Evolutionary conservation across 208 protist species (phyloP).

Genomic region (Sergeia podlipaevii): DNA sequence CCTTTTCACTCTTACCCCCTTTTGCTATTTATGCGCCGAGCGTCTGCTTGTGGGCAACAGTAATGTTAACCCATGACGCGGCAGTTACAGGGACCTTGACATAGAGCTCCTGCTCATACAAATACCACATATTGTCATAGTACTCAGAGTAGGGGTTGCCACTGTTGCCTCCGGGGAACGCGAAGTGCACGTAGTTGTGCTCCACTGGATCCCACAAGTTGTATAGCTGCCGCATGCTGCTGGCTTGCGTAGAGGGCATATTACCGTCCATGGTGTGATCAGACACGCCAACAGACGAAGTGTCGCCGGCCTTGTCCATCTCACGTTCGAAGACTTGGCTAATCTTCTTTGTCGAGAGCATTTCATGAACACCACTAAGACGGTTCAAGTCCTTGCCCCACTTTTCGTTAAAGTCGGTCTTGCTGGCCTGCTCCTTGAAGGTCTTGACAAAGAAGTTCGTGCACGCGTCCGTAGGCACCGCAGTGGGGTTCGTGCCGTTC

Average conservation of each 20-base stretch:
- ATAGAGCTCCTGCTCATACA: slow-evolving; percentile 5
- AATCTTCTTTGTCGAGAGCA: slow-evolving; percentile 1
- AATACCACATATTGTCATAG: slow-evolving; percentile 12
- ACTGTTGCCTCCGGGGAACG: slow-evolving; percentile 16
- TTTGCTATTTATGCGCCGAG: slow-evolving; percentile 9
- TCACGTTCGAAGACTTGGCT: slow-evolving; percentile 7
- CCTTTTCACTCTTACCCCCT: too few species aligned
- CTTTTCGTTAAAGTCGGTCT: background rate
- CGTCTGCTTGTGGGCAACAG: slow-evolving; percentile 14
- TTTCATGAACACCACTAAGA: slow-evolving; percentile 6
- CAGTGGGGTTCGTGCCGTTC: background rate
- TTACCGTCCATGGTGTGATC: slow-evolving; percentile 4
- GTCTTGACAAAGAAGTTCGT: background rate
- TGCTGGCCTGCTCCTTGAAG: slow-evolving; percentile 1
- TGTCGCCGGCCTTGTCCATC: slow-evolving; percentile 17
- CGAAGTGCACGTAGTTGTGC: slow-evolving; percentile 6
- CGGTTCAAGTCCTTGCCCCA: slow-evolving; percentile 18
- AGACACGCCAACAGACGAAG: slow-evolving; percentile 13
- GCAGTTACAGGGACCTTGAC: background rate
- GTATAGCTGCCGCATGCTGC: slow-evolving; percentile 15
- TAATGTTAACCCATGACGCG: slow-evolving; percentile 5
- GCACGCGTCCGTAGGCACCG: background rate
- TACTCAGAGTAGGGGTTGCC: slow-evolving; percentile 17
- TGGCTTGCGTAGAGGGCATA: slow-evolving; percentile 10
- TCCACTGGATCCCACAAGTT: slow-evolving; percentile 7